A percentile compares a stretch with the other conserved stretches of the same genome.
Conservation (phyloP, 2,329 filamentous ascomycete species). For the Pseudocercospora fuligena region DNA sequence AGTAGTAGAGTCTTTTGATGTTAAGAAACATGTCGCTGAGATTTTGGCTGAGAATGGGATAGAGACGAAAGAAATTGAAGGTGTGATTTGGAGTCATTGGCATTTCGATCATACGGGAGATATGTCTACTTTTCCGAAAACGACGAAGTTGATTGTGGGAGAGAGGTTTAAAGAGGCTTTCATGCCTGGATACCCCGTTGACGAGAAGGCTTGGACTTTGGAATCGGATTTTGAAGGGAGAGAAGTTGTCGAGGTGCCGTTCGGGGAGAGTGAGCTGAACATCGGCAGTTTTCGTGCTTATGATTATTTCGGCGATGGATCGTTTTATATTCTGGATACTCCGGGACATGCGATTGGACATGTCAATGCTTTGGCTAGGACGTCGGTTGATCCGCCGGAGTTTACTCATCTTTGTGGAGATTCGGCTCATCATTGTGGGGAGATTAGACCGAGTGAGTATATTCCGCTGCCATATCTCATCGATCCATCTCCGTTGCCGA, state of each 20-base stretch:
- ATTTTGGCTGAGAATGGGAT: constrained; percentile 41
- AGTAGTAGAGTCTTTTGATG: constrained; percentile 36
- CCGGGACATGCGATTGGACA: constrained; percentile 57
- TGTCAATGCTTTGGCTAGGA: constrained; percentile 52
- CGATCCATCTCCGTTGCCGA: constrained; percentile 18
- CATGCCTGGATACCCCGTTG: constrained; percentile 49
- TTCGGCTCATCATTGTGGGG: constrained; percentile 36
- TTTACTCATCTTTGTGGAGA: constrained; percentile 46
- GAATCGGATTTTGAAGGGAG: constrained; percentile 45
- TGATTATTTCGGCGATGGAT: constrained; percentile 60
- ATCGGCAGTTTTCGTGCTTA: constrained; percentile 49
- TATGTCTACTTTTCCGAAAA: constrained; percentile 44
- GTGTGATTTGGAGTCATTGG: constrained; percentile 35
- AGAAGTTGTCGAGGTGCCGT: constrained; percentile 37
- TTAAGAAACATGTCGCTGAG: constrained; percentile 47
- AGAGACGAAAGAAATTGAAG: constrained; percentile 37
- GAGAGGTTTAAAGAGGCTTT: constrained; percentile 47
- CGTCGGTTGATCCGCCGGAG: constrained; percentile 43
- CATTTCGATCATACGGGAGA: constrained; percentile 50
- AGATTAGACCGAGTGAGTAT: constrained; percentile 44
- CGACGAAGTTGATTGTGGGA: constrained; percentile 50
- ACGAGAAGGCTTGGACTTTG: constrained; percentile 41
- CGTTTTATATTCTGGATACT: constrained; percentile 56
- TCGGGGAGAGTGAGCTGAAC: constrained; percentile 36
- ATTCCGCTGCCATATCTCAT: constrained; percentile 41